Conservation (phyloP, 441 rosid species). For the Mallotus japonicus region DNA sequence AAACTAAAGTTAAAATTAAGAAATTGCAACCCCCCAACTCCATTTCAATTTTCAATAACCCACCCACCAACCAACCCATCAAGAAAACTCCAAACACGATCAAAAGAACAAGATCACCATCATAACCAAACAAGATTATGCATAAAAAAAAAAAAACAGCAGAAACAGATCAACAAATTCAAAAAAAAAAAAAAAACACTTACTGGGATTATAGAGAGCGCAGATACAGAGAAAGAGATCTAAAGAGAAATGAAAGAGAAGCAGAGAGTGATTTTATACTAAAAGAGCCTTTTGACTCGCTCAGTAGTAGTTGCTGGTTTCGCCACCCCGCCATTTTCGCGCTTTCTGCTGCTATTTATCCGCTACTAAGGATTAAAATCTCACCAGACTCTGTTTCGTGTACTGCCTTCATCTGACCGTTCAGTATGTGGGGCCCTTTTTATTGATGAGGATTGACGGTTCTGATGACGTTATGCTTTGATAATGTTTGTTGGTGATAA, state of each 20-base stretch:
- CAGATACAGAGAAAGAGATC: not conserved
- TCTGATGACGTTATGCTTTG: not conserved
- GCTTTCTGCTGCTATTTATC: constrained; percentile 2
- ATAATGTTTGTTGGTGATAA: constrained; percentile 1
- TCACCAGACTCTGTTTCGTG: not conserved
- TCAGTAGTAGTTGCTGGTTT: not conserved
- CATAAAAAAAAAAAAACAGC: not conserved
- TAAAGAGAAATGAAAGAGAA: not conserved
- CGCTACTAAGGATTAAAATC: not conserved
- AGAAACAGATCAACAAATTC: too few relatives aligned
- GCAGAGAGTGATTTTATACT: not conserved
- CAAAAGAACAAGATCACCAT: not conserved
- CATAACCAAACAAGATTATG: not conserved
- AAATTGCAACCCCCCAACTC: too few relatives aligned
- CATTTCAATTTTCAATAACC: too few relatives aligned
- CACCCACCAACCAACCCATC: too few relatives aligned
- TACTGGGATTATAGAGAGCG: not conserved
- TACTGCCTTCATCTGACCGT: not conserved
- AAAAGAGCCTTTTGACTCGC: constrained; percentile 26
- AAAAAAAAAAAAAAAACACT: not conserved
- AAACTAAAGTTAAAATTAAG: too few relatives aligned
- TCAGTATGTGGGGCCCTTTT: not conserved
- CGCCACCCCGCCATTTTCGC: constrained; percentile 29
- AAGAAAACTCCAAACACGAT: too few relatives aligned
- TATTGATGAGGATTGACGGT: not conserved